These are phyloP conservation scores for Herpotrichia juniperi DNA, from an alignment of 2,329 filamentous ascomycete genomes.

Conservation along the genomic window DNA sequence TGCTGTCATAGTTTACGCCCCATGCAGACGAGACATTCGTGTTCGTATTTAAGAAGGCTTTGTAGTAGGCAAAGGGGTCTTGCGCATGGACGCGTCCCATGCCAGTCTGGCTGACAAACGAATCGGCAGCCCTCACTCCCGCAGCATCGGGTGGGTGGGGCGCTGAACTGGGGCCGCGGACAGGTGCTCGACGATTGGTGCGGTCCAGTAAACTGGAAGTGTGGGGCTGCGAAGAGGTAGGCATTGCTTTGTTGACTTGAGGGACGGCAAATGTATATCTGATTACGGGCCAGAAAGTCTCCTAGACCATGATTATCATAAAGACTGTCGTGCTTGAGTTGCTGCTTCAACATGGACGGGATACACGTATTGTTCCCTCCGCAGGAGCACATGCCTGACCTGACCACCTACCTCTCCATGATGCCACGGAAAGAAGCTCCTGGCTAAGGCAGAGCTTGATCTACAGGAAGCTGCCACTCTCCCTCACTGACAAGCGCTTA, in stretches of 20 bases:
- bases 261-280: constrained; percentile 14
- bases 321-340: not conserved
- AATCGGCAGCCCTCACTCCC: constrained; percentile 10
- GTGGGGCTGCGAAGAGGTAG: constrained; percentile 2
- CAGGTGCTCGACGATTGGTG: constrained; percentile 15
- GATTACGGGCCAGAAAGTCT: constrained; percentile 17
- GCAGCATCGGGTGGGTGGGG: constrained; percentile 17
- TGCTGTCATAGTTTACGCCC: not conserved
- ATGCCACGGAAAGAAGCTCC: not conserved
- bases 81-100: constrained; percentile 11
- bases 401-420: no score
- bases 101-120: constrained; percentile 9
- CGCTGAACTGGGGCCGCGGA: constrained; percentile 10
- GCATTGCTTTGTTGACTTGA: constrained; percentile 9
- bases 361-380: not conserved
- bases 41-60: constrained; percentile 18
- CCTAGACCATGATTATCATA: constrained; percentile 14
- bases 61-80: constrained; percentile 29
- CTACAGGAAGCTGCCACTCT: not conserved
- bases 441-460: not conserved
- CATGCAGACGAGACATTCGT: not conserved
- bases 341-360: not conserved
- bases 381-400: not conserved
- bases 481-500: not conserved
- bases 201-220: constrained; percentile 13